Evolutionary conservation across 805 yeast species (phyloP).

Genomic region (Wickerhamiella kurtzmanii): DNA sequence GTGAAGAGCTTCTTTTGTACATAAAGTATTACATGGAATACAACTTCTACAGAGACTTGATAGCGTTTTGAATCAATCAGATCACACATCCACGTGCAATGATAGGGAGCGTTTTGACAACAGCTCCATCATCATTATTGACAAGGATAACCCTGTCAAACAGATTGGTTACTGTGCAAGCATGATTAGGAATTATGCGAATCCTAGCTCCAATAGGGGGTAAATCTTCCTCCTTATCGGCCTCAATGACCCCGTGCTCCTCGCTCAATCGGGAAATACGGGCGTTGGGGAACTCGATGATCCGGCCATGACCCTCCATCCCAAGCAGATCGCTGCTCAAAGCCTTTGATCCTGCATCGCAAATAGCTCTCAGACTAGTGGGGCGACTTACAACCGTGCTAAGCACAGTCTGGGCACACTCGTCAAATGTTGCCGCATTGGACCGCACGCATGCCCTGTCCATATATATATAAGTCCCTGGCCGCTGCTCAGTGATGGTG

Average conservation of each 20-base stretch:
- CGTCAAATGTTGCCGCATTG: constrained; percentile 7
- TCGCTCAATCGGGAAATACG: constrained; percentile 10
- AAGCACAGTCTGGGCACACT: constrained; percentile 13
- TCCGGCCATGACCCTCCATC: constrained; percentile 7
- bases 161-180: constrained; percentile 12
- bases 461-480: constrained; percentile 13
- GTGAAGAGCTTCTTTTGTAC: too few species aligned
- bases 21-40: too few species aligned
- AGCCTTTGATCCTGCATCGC: constrained; percentile 14
- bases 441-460: constrained; percentile 9
- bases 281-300: constrained; percentile 9
- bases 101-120: constrained; percentile 2
- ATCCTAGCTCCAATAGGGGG: constrained; percentile 11
- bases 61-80: too few species aligned
- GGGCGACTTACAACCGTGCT: constrained; percentile 13
- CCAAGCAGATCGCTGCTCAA: constrained; percentile 10
- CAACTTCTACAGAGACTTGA: too few species aligned
- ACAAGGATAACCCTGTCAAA: constrained; percentile 7
- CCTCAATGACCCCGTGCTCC: constrained; percentile 15
- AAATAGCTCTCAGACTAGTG: constrained; percentile 10
- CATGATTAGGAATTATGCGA: constrained; percentile 12
- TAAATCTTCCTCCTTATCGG: constrained; percentile 8
- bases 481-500: constrained; percentile 11
- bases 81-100: constrained; percentile 10
- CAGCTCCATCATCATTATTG: constrained; percentile 5